Evolutionary conservation across 2,329 filamentous ascomycete genomes (phyloP), one percentile per base, ranked within the genome.

Genomic region (Byssochlamys sp.): DNA sequence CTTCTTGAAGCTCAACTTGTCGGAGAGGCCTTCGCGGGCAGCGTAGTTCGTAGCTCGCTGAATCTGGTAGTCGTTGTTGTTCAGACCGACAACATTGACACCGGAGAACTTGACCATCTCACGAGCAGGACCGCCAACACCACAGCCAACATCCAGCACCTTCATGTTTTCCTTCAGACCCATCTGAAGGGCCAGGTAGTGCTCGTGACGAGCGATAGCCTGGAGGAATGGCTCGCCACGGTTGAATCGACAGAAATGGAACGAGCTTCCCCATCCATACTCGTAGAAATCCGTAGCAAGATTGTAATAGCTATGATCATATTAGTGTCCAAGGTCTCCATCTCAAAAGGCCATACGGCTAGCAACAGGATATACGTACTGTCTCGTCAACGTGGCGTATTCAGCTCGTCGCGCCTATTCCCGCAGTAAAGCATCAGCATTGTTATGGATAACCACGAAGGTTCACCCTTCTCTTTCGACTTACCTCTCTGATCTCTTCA

Each of bases 61-160:
- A 64, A 97, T 96, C 79, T 97, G 94, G 80, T 99, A 99, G 78
- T 96, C 90, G 76, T 97, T 97, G 85, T 96, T 97, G 85, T 97
- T 99, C 73, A 97, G 78, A 50, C 94, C 94, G 26, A 90, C 87
- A 62, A 97, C 83, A 67, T 96, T 90, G 66, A 84, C 88, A 60
- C 89, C 92, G 10, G 90, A 88, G 78, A 99, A 99, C 78, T 95
- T 95, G 77, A 89, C 90, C 68, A 99, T 97, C 79, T 97, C 91
- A 61, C 91, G 85, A 5, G 92, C 94, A 25, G 94, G 94, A 52
- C 94, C 94, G 68, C 94, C 94, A 57, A 97, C 91, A 82, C 94
- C 94, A 69, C 94, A 99, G 60, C 94, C 94, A 59, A 99, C 94
- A 70, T 99, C 94, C 29, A 99, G 81, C 19, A 97, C 92, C 70